phyloP scores from a whole-genome alignment of 2,329 filamentous ascomycete genomes.

The Pseudogymnoascus sp. region DNA sequence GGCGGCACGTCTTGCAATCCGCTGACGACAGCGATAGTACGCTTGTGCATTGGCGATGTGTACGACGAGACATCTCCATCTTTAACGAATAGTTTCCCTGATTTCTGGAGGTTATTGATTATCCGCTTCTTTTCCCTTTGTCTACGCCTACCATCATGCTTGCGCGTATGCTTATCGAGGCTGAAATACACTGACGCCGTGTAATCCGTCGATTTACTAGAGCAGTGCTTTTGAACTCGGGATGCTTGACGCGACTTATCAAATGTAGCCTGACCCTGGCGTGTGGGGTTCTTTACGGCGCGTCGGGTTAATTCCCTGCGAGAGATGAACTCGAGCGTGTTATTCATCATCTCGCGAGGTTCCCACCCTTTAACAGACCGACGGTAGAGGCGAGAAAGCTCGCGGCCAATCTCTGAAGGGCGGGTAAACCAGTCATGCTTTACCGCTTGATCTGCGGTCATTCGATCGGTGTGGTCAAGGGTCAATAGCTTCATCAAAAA shows the following conservation, averaged over 20 bases:
- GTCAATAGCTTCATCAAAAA: conserved; percentile 32
- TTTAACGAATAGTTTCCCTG: not conserved
- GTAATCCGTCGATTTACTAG: conserved; percentile 18
- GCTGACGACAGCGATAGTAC: not conserved
- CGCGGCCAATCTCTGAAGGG: conserved; percentile 18
- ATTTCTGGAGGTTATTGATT: not conserved
- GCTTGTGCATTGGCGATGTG: not conserved
- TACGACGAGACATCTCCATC: not conserved
- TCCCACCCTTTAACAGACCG: conserved; percentile 23
- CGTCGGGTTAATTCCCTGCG: not conserved
- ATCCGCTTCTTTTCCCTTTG: not conserved
- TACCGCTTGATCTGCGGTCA: conserved; percentile 29
- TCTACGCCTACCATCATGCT: not conserved
- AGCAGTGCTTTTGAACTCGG: not conserved
- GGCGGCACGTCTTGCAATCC: not conserved
- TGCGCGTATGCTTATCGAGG: conserved; percentile 16
- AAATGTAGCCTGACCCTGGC: conserved; percentile 11
- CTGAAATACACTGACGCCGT: conserved; percentile 24
- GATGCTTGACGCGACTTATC: not conserved
- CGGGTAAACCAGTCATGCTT: conserved; percentile 32
- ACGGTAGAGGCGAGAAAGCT: conserved; percentile 20
- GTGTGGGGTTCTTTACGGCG: not conserved
- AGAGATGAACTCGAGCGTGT: conserved; percentile 21
- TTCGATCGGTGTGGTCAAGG: conserved; percentile 26
- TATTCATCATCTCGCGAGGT: conserved; percentile 16